phyloP scores from a whole-genome alignment of 768 basidiomycete genomes.

The Suillus plorans region DNA sequence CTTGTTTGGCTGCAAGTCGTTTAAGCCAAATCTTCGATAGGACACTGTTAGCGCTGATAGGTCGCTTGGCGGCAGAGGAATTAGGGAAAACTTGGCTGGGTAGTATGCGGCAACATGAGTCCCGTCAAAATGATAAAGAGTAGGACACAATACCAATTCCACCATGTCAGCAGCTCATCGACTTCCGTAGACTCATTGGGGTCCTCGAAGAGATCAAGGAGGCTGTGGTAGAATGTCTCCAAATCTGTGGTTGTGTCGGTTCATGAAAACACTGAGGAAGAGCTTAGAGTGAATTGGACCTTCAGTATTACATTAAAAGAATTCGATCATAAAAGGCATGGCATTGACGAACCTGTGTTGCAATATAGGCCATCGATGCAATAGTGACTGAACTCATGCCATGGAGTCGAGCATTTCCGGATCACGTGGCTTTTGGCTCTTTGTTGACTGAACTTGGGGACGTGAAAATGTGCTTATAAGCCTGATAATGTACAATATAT shows the following conservation, averaged over 20 bases:
- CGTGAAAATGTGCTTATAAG: slow-evolving; percentile 29
- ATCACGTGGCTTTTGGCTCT: slow-evolving; percentile 21
- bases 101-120: neutral
- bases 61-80: neutral
- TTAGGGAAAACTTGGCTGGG: slow-evolving; percentile 11
- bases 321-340: neutral
- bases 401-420: no score
- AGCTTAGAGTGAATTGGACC: slow-evolving; percentile 20
- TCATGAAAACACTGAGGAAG: slow-evolving; percentile 16
- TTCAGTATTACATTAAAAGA: no score
- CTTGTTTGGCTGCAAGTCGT: neutral
- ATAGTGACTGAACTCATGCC: slow-evolving; percentile 6
- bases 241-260: slow-evolving; percentile 23
- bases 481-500: slow-evolving; percentile 16
- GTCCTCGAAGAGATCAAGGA: slow-evolving; percentile 22
- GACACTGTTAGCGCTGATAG: neutral
- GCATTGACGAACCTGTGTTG: slow-evolving; percentile 14
- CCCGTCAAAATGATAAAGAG: neutral
- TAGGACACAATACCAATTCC: slow-evolving; percentile 14
- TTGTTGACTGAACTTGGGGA: slow-evolving; percentile 30
- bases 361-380: slow-evolving; percentile 22
- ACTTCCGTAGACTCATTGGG: slow-evolving; percentile 19
- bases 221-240: no score
- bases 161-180: slow-evolving; percentile 17
- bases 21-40: slow-evolving; percentile 1